Conservation (phyloP, 495 filamentous ascomycete genomes). For the Aspergillus funiculosus region DNA sequence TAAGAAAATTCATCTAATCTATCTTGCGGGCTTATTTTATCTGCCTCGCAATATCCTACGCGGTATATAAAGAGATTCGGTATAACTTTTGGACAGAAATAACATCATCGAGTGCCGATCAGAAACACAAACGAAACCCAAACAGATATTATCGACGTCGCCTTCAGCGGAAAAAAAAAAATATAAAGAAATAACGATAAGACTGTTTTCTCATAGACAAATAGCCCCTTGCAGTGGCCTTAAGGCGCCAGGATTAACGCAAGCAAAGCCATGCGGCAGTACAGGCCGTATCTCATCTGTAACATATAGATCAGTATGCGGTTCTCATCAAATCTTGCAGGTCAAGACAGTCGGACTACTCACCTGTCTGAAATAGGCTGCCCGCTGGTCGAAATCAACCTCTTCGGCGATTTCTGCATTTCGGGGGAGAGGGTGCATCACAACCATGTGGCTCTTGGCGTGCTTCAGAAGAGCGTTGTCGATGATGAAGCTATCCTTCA, state of each 20-base stretch:
- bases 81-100: slow-evolving; percentile 35
- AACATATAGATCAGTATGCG: slow-evolving; percentile 35
- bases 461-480: slow-evolving; percentile 86
- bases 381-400: slow-evolving; percentile 93
- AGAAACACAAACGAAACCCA: slow-evolving; percentile 21
- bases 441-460: slow-evolving; percentile 84
- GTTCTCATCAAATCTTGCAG: background rate
- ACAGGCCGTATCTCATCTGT: slow-evolving; percentile 96
- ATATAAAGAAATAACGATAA: too few species aligned
- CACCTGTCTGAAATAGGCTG: slow-evolving; percentile 99
- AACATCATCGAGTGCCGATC: slow-evolving; percentile 17
- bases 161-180: slow-evolving; percentile 8
- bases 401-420: slow-evolving; percentile 91
- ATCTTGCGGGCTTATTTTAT: slow-evolving; percentile 31
- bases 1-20: slow-evolving; percentile 45
- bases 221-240: slow-evolving; percentile 16
- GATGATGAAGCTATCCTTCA: slow-evolving; percentile 82
- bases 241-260: slow-evolving; percentile 78
- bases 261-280: slow-evolving; percentile 94
- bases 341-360: slow-evolving; percentile 30
- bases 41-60: slow-evolving; percentile 27
- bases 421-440: slow-evolving; percentile 92
- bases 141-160: slow-evolving; percentile 24
- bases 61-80: slow-evolving; percentile 31
- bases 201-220: slow-evolving; percentile 11